Evolutionary conservation across 495 filamentous ascomycete species (phyloP).

Genomic region (Penicillium malachiteum): DNA sequence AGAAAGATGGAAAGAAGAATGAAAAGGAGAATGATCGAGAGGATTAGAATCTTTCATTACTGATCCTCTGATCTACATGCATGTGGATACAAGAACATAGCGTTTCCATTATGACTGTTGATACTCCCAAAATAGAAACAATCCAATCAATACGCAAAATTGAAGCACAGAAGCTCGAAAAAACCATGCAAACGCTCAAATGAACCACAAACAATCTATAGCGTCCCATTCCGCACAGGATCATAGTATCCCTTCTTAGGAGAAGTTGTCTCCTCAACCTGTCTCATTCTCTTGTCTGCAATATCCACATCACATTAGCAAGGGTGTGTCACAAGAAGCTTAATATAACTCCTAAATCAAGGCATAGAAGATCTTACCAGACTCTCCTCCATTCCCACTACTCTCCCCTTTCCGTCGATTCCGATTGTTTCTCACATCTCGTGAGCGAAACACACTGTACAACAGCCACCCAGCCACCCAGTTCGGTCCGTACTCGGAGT

Average conservation of each 20-base stretch:
- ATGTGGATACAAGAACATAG: background rate
- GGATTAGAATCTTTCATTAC: background rate
- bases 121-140: background rate
- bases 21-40: conserved; percentile 33
- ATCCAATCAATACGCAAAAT: conserved; percentile 1
- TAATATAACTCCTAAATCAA: background rate
- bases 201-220: conserved; percentile 12
- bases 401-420: conserved; percentile 43
- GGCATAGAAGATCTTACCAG: conserved; percentile 20
- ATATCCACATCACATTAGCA: conserved; percentile 10
- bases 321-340: background rate
- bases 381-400: conserved; percentile 9
- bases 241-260: conserved; percentile 45
- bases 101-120: background rate
- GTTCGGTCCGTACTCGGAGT: conserved; percentile 50
- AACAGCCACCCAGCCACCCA: conserved; percentile 60
- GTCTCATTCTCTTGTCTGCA: conserved; percentile 24
- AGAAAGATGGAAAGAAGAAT: conserved; percentile 47
- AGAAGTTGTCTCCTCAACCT: conserved; percentile 21
- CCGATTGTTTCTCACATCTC: conserved; percentile 56
- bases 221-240: conserved; percentile 43
- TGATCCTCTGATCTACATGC: background rate
- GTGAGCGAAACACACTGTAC: conserved; percentile 58
- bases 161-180: conserved; percentile 1
- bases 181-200: background rate